Evolutionary conservation across 352 stramenopile species (phyloP), one percentile per base, ranked within the genome.

Genomic region (Aphanomyces astaci): DNA sequence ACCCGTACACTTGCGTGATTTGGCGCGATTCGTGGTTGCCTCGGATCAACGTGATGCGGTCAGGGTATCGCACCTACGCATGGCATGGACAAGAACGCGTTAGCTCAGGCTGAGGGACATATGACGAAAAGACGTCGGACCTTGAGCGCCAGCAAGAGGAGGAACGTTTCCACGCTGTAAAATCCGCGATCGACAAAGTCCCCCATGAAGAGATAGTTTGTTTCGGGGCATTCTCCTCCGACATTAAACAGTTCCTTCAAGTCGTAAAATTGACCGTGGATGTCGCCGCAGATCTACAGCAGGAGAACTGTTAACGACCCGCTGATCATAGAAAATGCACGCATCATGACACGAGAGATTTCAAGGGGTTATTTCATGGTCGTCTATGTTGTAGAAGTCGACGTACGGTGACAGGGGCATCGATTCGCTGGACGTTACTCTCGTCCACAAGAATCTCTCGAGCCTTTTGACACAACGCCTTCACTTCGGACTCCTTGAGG

Each of bases 241-340:
- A 99, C 95, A 66, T 98, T 98, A 81, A 99, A 99, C 31, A 97
- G 77, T 76, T 98, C 97, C 71, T 99, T 96, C 0, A 99, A 80
- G 77, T 99, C 97, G 76, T 99, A 99, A 76, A 99, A 99, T 83
- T 99, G 97, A 25, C 97, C 97, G 76, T 99, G 97, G 70, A 99
- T 99, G 73, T 99, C 97, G 55, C 97, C 97, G 73, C 96, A 99
- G 65, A 99, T 98, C 94, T 98, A 67, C 27, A n/a, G 56, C 65
- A 43, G 51, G 13, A 62, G 28, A 71, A 53, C 40, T 4, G 27
- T 54, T 33, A 63, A 55, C 70, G 39, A 43, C 15, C 9, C 17
- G 57, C 40, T 27, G 52, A 73, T 30, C 30, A 52, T 19, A 25
- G 28, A 55, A 15, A 7, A 43, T 15, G 36, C 36, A 53, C 19